Percentiles rank a stretch among this genome's conserved stretches.
Evolutionary conservation across 176 grass and related monocot genomes (phyloP).

Genomic region (sorghum (Sorghum bicolor)): DNA sequence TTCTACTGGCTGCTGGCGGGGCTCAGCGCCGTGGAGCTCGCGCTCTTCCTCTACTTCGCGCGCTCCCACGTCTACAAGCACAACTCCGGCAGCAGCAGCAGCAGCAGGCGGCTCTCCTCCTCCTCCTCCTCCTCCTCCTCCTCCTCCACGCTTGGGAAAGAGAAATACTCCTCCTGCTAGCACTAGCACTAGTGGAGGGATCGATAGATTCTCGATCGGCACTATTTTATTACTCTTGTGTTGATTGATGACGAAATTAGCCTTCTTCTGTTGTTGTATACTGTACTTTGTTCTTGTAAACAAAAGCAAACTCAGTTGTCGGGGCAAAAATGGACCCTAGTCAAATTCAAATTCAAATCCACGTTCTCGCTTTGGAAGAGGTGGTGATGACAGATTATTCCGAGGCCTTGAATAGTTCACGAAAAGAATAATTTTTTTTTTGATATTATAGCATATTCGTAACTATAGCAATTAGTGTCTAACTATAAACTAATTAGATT

Average conservation of each 20-base stretch:
- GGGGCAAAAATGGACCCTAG: background rate
- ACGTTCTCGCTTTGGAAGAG: background rate
- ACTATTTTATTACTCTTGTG: too few relatives aligned
- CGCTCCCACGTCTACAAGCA: constrained; percentile 33
- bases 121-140: background rate
- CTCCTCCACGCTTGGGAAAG: background rate
- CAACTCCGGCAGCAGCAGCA: background rate
- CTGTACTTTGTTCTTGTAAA: background rate
- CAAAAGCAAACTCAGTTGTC: background rate
- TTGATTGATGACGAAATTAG: too few relatives aligned
- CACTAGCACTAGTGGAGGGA: too few relatives aligned
- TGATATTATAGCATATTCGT: too few relatives aligned
- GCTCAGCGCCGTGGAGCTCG: constrained; percentile 34
- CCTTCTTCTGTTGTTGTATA: background rate
- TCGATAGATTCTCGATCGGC: too few relatives aligned
- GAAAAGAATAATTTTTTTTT: too few relatives aligned
- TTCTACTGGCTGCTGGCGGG: constrained; percentile 63
- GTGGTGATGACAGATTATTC: too few relatives aligned
- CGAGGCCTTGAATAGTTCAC: too few relatives aligned
- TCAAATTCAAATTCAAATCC: background rate
- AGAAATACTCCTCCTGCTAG: too few relatives aligned
- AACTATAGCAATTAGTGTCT: too few relatives aligned
- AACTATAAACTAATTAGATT: too few relatives aligned
- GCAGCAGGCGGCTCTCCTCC: background rate
- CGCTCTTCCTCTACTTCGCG: constrained; percentile 29